These are phyloP conservation scores for Rhizopus delemar DNA, from an alignment of 371 early-diverging fungal genomes.

Conservation along the genomic window DNA sequence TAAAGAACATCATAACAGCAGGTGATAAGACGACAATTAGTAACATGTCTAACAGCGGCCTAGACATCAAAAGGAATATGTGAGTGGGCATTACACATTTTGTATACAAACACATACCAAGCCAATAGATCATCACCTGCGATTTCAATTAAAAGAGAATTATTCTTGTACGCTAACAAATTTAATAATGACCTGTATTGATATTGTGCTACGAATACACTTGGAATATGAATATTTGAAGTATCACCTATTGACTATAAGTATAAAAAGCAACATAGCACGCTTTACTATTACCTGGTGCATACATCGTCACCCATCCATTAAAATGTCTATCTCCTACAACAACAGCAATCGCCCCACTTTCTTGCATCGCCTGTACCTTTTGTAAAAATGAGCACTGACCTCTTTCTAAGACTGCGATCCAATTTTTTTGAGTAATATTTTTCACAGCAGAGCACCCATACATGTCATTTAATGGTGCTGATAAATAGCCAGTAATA, in stretches of 20 bases:
- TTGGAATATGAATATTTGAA: slow-evolving; percentile 76
- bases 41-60: slow-evolving; percentile 73
- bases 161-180: slow-evolving; percentile 30
- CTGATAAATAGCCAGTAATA: slow-evolving; percentile 46
- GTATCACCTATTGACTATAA: slow-evolving; percentile 59
- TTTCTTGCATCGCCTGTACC: slow-evolving; percentile 83
- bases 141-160: slow-evolving; percentile 43
- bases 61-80: slow-evolving; percentile 3
- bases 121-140: slow-evolving; percentile 47
- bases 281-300: slow-evolving; percentile 57
- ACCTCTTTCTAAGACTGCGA: slow-evolving; percentile 86
- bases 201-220: slow-evolving; percentile 76
- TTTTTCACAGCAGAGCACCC: slow-evolving; percentile 41
- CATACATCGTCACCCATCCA: slow-evolving; percentile 90
- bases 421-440: slow-evolving; percentile 57
- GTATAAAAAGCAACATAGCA: too few species aligned
- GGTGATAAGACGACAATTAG: slow-evolving; percentile 77
- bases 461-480: slow-evolving; percentile 29
- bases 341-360: slow-evolving; percentile 85
- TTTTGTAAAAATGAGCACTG: slow-evolving; percentile 87
- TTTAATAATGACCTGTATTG: slow-evolving; percentile 62
- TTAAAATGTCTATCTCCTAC: slow-evolving; percentile 82
- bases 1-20: slow-evolving; percentile 71
- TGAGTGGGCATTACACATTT: too few species aligned
- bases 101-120: slow-evolving; percentile 29